Evolutionary conservation across 805 yeast species (phyloP), one percentile per base, ranked within the genome.

Genomic region (Sporopachydermia lactativora): DNA sequence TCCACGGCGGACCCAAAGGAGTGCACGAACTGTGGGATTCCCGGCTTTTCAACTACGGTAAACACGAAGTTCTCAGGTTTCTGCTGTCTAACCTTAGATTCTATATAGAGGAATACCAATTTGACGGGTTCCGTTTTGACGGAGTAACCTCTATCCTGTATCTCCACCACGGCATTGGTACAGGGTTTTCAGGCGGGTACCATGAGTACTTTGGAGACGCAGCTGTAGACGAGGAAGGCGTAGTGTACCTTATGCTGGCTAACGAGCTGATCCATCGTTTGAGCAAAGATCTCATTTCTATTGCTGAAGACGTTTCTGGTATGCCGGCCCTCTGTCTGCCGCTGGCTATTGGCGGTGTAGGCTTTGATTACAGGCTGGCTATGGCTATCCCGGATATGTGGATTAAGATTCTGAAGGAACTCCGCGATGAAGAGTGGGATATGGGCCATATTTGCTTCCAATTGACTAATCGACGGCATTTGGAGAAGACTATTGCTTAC

Each of bases 321-420:
- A 89, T 89, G 80, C 98, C 98, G 24, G 86, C 96, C 1, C 63
- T 92, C 42, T 89, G 97, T 59, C 59, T 82, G 42, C 77, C 92
- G 4, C 68, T 83, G 39, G 40, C 49, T 0, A 55, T 64, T 17
- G 97, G 97, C 39, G 98, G 98, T 43, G 77, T 81, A 45, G 98
- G 96, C 0, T 89, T 89, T 53, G 92, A 88, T 57, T 89, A 89
- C 59, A 69, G 97, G 47, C 67, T 89, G 41, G 92, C 95, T 2
- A 89, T 89, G 98, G 96, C 97, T 1, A 68, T 89, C 44, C 98
- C 98, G 3, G 98, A 89, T 59, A 89, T 89, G 97, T 89, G 98
- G 98, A 89, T 89, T 63, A 92, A 92, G 59, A 60, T 86, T 38
- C 62, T 89, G 50, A 89, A 92, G 56, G 96, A 88, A 55, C 62